Conservation (phyloP, 352 stramenopile species). For the Globisporangium iwayamae region DNA sequence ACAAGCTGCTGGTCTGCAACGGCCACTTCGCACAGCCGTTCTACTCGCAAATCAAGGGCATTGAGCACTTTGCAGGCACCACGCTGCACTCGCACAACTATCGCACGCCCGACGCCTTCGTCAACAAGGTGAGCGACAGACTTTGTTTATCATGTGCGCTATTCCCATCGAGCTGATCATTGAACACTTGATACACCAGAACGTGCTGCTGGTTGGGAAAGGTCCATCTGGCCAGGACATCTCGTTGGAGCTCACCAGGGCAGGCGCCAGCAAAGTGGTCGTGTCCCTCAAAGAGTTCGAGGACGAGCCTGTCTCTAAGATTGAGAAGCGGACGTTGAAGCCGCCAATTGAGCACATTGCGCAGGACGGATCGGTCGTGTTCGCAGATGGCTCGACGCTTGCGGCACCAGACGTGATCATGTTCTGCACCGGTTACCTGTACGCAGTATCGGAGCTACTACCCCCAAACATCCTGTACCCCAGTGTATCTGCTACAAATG, state of each 20-base stretch:
- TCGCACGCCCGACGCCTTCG: slow-evolving; percentile 38
- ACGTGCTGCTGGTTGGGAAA: slow-evolving; percentile 60
- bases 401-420: slow-evolving; percentile 66
- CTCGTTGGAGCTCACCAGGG: slow-evolving; percentile 56
- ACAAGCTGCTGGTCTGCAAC: slow-evolving; percentile 78
- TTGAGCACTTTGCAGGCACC: slow-evolving; percentile 42
- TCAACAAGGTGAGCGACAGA: slow-evolving; percentile 28
- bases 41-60: slow-evolving; percentile 39
- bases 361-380: slow-evolving; percentile 47
- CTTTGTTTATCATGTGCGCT: neutral
- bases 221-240: slow-evolving; percentile 78
- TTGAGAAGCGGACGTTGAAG: slow-evolving; percentile 51
- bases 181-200: slow-evolving; percentile 16
- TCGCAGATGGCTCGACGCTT: slow-evolving; percentile 52
- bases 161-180: neutral
- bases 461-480: slow-evolving; percentile 51
- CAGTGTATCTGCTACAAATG: neutral
- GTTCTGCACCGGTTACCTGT: slow-evolving; percentile 75
- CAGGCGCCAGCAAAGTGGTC: slow-evolving; percentile 44
- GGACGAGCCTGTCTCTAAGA: slow-evolving; percentile 14
- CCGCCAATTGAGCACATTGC: slow-evolving; percentile 48
- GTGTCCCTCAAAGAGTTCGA: slow-evolving; percentile 54
- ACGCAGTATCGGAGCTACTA: slow-evolving; percentile 50
- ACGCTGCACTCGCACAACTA: slow-evolving; percentile 58
- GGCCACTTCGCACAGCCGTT: slow-evolving; percentile 70